Conservation (phyloP, 495 filamentous ascomycete genomes). For the Amphirosellinia nigrospora region DNA sequence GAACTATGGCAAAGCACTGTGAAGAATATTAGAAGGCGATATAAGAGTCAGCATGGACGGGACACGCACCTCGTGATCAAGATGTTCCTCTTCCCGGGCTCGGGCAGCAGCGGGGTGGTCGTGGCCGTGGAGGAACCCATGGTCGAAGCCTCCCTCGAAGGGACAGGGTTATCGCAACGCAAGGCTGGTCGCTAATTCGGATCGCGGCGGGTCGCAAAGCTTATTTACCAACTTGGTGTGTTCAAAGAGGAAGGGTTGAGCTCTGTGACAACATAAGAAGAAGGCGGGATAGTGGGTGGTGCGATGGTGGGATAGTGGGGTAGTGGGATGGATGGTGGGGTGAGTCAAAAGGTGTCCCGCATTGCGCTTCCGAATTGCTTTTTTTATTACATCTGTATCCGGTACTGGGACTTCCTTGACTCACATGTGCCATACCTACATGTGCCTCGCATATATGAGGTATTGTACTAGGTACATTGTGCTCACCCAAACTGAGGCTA, state of each 20-base stretch:
- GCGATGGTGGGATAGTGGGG: constrained; percentile 8
- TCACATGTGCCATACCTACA: background rate
- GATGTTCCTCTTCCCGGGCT: constrained; percentile 26
- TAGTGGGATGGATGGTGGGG: constrained; percentile 10
- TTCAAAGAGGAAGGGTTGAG: background rate
- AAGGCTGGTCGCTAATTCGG: background rate
- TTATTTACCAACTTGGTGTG: background rate
- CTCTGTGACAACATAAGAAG: background rate
- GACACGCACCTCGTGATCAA: constrained; percentile 21
- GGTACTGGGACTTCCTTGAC: background rate
- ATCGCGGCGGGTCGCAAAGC: background rate
- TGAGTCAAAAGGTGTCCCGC: constrained; percentile 7
- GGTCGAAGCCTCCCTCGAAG: background rate
- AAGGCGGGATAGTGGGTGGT: background rate
- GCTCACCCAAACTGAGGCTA: too few relatives aligned
- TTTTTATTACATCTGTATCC: background rate
- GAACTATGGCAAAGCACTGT: constrained; percentile 22
- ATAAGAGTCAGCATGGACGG: background rate
- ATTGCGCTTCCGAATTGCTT: constrained; percentile 4
- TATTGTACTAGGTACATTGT: too few relatives aligned
- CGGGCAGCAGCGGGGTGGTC: constrained; percentile 16
- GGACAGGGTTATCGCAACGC: background rate
- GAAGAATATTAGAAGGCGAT: background rate
- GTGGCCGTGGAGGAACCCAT: constrained; percentile 15
- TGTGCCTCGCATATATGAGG: too few relatives aligned